Conservation (phyloP, 2,329 filamentous ascomycete genomes). For the Aspergillus neotritici region DNA sequence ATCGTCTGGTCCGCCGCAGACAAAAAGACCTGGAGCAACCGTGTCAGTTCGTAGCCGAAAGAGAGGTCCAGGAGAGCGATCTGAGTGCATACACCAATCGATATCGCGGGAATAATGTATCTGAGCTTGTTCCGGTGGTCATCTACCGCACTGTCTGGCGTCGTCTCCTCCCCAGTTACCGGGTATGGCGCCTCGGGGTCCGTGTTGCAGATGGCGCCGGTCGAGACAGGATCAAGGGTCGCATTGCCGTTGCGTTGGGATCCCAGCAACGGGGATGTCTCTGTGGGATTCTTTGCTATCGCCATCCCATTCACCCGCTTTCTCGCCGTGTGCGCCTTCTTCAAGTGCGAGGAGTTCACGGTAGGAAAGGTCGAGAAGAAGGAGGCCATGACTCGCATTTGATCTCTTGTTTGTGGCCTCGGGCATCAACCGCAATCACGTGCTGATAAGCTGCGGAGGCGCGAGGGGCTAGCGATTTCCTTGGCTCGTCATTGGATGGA, state of each 20-base stretch:
- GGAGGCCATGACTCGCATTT: slow-evolving; percentile 1
- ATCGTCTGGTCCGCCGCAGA: slow-evolving; percentile 71
- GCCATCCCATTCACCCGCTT: slow-evolving; percentile 18
- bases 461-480: background rate
- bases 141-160: slow-evolving; percentile 31
- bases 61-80: slow-evolving; percentile 1
- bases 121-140: slow-evolving; percentile 49
- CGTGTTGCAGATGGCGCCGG: slow-evolving; percentile 18
- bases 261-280: slow-evolving; percentile 45
- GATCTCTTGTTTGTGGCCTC: background rate
- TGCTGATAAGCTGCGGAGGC: slow-evolving; percentile 16
- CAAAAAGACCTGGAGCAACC: slow-evolving; percentile 56
- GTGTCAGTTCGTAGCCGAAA: slow-evolving; percentile 5
- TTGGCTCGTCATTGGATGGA: slow-evolving; percentile 1
- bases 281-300: slow-evolving; percentile 22
- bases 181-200: slow-evolving; percentile 18
- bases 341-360: slow-evolving; percentile 1
- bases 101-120: slow-evolving; percentile 57
- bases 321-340: background rate
- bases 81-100: slow-evolving; percentile 52
- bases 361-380: background rate
- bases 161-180: slow-evolving; percentile 7
- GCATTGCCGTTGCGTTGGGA: slow-evolving; percentile 22
- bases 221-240: slow-evolving; percentile 13
- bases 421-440: slow-evolving; percentile 5